Base-by-base conservation (phyloP, 2,329 filamentous ascomycete species). In the Elsinoe australis region DNA sequence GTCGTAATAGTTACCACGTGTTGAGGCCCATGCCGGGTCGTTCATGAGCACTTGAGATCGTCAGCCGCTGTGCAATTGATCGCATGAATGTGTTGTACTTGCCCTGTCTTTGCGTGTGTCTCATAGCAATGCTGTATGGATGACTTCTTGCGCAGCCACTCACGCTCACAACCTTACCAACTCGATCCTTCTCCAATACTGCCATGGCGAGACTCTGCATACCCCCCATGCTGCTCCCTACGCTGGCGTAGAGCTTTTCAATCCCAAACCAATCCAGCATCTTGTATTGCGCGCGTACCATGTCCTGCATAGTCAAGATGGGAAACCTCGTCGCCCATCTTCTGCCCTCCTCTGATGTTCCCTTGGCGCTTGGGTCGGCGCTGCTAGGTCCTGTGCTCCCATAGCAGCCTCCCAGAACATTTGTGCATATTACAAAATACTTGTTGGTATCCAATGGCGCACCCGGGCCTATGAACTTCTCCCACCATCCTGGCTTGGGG, bases 81-180 rank as follows among this genome's bases (percentile, higher is more conserved):
- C 12, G 6, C 3, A 32, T 24, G 21, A 19, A 9, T 6, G 31
- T 22, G 17, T 15, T n/a, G 9, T 3, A 50, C 61, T 22, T 58
- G 70, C 70, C 70, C 70, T 96, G 92, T 21, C 92, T 82, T 67
- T 98, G 92, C 0, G 90, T 95, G 67, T 98, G 92, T 47, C 92
- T 82, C 90, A 98, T 95, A 26, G 92, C 92, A 63, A 98, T 95
- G 65, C 89, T 94, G 70, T 98, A 98, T 0, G 92, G 92, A 64
- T 98, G 92, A 57, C 85, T 94, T 54, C 92, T 76, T 0, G 90
- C 92, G 65, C 92, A 98, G 9, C 90, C 92, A 60, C 85, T 94
- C 61, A 96, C 92, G 59, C 82, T 90, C 29, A 88, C 86, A 53
- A 98, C 78, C 55, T 83, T 82, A 31, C 80, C 80, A 2, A 98